These are phyloP conservation scores for Chamaecyparis obtusa DNA, from an alignment of 75 land plant genomes.

Conservation along the genomic window DNA sequence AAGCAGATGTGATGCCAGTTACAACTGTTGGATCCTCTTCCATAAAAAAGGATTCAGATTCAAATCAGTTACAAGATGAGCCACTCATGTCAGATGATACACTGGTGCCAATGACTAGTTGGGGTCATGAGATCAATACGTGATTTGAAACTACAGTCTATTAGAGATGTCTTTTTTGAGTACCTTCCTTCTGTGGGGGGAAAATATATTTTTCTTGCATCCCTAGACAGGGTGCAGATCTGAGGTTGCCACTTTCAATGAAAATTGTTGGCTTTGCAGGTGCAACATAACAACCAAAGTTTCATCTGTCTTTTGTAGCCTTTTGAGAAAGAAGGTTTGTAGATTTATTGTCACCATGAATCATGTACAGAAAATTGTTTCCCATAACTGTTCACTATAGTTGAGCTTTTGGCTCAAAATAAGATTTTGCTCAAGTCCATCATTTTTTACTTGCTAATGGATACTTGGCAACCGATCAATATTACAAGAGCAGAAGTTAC, in stretches of 20 bases:
- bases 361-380: slow-evolving; percentile 15
- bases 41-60: neutral
- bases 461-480: slow-evolving; percentile 1
- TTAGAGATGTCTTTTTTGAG: slow-evolving; percentile 7
- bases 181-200: neutral
- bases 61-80: slow-evolving; percentile 4
- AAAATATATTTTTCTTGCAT: neutral
- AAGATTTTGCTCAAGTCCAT: slow-evolving; percentile 6
- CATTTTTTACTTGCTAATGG: slow-evolving; percentile 2
- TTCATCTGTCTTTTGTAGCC: slow-evolving; percentile 12
- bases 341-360: slow-evolving; percentile 17
- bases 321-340: slow-evolving; percentile 10
- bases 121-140: slow-evolving; percentile 16
- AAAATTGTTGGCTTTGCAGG: neutral
- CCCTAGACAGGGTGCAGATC: neutral
- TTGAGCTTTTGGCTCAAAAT: slow-evolving; percentile 9
- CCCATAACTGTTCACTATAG: neutral
- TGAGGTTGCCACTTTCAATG: neutral
- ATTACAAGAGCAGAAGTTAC: neutral
- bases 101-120: neutral
- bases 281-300: neutral
- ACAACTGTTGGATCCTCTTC: slow-evolving; percentile 4
- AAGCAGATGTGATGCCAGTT: neutral
- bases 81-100: neutral
- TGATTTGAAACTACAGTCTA: neutral